Evolutionary conservation across 108 stramenopile genomes (phyloP), one percentile per base, ranked within the genome.

Genomic region (Asterionellopsis glacialis): DNA sequence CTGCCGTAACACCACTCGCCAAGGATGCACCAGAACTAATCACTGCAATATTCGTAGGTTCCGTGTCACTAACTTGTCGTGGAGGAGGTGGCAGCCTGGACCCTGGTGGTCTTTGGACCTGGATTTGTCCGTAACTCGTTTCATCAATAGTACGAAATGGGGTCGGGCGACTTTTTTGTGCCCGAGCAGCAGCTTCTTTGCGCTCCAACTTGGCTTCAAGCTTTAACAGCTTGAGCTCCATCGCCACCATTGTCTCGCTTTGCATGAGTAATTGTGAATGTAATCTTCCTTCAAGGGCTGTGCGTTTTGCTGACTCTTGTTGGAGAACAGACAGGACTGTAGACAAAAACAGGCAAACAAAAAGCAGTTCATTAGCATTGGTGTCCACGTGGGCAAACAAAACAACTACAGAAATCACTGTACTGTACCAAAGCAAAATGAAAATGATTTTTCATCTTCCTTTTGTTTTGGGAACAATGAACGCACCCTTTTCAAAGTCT

Each of bases 231-330:
- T 79, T 79, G 41, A 75, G 41, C 61, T 79, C 77, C 77, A 79
- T 79, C 1, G 77, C 77, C 51, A 79, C 77, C 77, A 79, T 79
- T 41, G 74, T 64, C 55, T 79, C 77, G 54, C 65, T 70, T 40
- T 79, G 77, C 51, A 75, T 41, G 25, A 79, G 66, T 16, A 79
- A 69, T 45, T 79, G 77, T 1, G 77, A 62, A 55, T 79, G 77
- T 40, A 79, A 66, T 38, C 74, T 66, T 21, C 60, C 51, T 61
- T 79, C 74, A 15, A 79, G 57, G 10, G 77, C 73, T 7, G 69
- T 63, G 28, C 77, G 64, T 43, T 67, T 71, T 3, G 65, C 42
- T 59, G 74, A 64, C 38, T 79, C 77, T 58, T 74, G 65, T 47
- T 79, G 77, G 15, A 79, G 40, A 12, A 75, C 64, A 49, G 64